These are phyloP conservation scores for Malus asiatica DNA, from an alignment of 306 rosid genomes.

Conservation along the genomic window DNA sequence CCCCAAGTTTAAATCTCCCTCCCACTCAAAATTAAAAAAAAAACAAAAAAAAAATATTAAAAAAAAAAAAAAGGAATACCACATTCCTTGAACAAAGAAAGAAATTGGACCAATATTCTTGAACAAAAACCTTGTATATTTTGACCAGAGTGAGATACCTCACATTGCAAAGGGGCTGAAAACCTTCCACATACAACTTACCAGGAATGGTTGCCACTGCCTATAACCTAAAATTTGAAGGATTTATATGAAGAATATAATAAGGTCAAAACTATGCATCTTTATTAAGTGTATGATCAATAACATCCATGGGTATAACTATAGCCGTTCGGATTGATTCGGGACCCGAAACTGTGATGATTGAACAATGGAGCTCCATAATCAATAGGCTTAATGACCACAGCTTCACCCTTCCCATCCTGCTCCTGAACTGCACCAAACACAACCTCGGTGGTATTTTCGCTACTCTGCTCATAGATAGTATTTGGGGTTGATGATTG, in stretches of 20 bases:
- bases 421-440: conserved; percentile 91
- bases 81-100: not conserved
- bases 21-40: no score
- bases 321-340: conserved; percentile 38
- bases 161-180: not conserved
- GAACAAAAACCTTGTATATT: not conserved
- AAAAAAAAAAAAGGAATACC: not conserved
- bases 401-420: conserved; percentile 30
- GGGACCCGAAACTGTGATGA: conserved; percentile 42
- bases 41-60: no score
- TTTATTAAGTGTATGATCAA: conserved; percentile 36
- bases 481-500: conserved; percentile 57
- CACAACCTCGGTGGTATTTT: conserved; percentile 60
- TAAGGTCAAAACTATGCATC: conserved; percentile 30
- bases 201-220: conserved; percentile 21
- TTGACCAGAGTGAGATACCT: not conserved
- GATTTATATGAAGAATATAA: conserved; percentile 16
- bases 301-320: conserved; percentile 29
- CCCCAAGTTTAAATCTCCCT: no score
- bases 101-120: not conserved
- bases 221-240: conserved; percentile 15
- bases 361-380: conserved; percentile 49
- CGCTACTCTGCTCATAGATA: conserved; percentile 53
- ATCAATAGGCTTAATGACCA: conserved; percentile 53
- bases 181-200: not conserved